phyloP scores from a whole-genome alignment of 331 rosid species.

The Arachis monticola region DNA sequence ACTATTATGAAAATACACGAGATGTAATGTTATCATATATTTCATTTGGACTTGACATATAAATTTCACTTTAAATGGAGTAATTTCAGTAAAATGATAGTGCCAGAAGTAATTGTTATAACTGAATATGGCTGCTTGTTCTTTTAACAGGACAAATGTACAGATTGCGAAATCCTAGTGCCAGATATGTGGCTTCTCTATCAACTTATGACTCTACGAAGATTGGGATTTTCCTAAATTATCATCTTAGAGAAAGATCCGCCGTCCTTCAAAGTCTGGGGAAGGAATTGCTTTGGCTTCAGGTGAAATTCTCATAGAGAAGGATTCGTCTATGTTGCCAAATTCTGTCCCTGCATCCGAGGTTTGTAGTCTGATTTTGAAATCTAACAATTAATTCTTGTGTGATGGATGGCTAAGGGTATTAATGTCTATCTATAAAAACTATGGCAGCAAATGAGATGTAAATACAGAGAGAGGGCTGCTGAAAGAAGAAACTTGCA shows the following conservation, averaged over 20 bases:
- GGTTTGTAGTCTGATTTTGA: slow-evolving; percentile 50
- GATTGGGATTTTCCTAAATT: slow-evolving; percentile 83
- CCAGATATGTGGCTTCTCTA: slow-evolving; percentile 64
- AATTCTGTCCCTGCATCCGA: slow-evolving; percentile 43
- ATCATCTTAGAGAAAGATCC: slow-evolving; percentile 44
- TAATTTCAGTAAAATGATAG: background rate
- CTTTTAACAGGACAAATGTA: slow-evolving; percentile 71
- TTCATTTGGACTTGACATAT: slow-evolving; percentile 6
- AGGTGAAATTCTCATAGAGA: slow-evolving; percentile 39
- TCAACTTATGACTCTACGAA: slow-evolving; percentile 74
- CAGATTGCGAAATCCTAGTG: slow-evolving; percentile 75
- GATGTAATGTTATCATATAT: slow-evolving; percentile 1
- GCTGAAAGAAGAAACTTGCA: slow-evolving; percentile 89
- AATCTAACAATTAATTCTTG: background rate
- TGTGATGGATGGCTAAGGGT: too few relatives aligned
- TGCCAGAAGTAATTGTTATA: slow-evolving; percentile 15
- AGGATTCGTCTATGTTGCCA: slow-evolving; percentile 38
- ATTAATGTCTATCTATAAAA: too few relatives aligned
- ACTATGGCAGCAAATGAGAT: slow-evolving; percentile 52
- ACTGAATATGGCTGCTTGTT: slow-evolving; percentile 37
- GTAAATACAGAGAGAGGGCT: slow-evolving; percentile 77
- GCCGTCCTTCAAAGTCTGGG: slow-evolving; percentile 30
- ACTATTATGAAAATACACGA: slow-evolving; percentile 15
- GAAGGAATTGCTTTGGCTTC: slow-evolving; percentile 44
- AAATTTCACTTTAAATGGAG: slow-evolving; percentile 31